Conservation (phyloP, 1,139 yeast genomes). For the Lodderomyces pseudojiufengensis region DNA sequence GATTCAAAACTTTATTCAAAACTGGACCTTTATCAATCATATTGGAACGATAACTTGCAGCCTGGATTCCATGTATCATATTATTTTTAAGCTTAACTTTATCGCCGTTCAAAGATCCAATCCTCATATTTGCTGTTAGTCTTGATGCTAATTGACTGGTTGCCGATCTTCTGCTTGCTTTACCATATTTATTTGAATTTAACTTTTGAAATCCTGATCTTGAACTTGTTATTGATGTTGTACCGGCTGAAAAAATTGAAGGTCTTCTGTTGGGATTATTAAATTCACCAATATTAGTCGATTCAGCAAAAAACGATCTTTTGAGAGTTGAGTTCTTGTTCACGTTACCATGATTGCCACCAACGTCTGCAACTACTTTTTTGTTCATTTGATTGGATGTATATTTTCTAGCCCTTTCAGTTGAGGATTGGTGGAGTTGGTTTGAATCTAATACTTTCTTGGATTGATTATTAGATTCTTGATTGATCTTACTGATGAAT, state of each 20-base stretch:
- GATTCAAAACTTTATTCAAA: constrained; percentile 9
- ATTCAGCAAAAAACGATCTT: constrained; percentile 15
- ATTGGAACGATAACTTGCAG: constrained; percentile 1
- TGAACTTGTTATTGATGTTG: constrained; percentile 6
- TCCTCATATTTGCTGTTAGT: constrained; percentile 15
- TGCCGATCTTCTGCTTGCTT: constrained; percentile 6
- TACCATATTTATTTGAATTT: constrained; percentile 1
- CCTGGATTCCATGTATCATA: neutral
- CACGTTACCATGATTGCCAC: neutral
- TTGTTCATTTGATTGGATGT: constrained; percentile 2
- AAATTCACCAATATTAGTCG: constrained; percentile 13
- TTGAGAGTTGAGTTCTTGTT: neutral
- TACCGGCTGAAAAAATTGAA: constrained; percentile 4
- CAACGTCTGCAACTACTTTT: neutral
- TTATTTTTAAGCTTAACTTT: neutral
- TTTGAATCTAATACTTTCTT: too few species aligned
- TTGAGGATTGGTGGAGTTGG: too few species aligned
- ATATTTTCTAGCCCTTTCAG: constrained; percentile 14
- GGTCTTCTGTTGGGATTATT: constrained; percentile 1
- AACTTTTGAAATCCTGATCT: constrained; percentile 6
- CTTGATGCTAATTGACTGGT: constrained; percentile 15
- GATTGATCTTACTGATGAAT: constrained; percentile 18
- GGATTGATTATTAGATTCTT: constrained; percentile 12
- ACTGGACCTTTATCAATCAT: constrained; percentile 10
- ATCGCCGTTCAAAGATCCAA: constrained; percentile 7